A percentile compares a stretch with the other conserved stretches of the same genome.
Conservation (phyloP, 306 rosid genomes). For the Cucumis cinereus region DNA sequence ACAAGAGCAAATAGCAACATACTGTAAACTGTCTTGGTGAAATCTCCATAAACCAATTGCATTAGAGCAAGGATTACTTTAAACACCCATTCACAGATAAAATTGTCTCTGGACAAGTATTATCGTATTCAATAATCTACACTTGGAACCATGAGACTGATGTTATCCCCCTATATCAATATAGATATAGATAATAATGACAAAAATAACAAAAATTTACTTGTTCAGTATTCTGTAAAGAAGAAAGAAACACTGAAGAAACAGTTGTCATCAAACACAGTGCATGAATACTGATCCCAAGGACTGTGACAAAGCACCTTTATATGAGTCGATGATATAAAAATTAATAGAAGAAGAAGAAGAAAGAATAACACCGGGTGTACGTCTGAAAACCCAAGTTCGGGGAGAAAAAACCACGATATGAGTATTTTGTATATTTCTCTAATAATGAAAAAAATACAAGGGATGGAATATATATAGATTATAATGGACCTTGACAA, state of each 20-base stretch:
- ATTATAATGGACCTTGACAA: too few relatives aligned
- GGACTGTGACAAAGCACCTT: not conserved
- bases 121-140: not conserved
- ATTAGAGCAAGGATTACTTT: not conserved
- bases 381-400: too few relatives aligned
- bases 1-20: conserved; percentile 10
- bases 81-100: not conserved
- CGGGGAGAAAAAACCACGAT: too few relatives aligned
- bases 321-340: not conserved
- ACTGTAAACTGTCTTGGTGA: not conserved
- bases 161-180: too few relatives aligned
- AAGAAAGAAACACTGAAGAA: not conserved
- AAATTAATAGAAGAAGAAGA: too few relatives aligned
- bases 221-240: not conserved
- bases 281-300: not conserved
- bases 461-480: too few relatives aligned
- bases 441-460: too few relatives aligned
- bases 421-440: too few relatives aligned
- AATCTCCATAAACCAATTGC: not conserved
- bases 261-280: not conserved
- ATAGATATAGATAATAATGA: too few relatives aligned
- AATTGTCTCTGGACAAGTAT: not conserved
- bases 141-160: not conserved
- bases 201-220: too few relatives aligned
- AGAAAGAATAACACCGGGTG: too few relatives aligned